Evolutionary conservation across 768 basidiomycete genomes (phyloP).

Genomic region (Agaricus blazei): DNA sequence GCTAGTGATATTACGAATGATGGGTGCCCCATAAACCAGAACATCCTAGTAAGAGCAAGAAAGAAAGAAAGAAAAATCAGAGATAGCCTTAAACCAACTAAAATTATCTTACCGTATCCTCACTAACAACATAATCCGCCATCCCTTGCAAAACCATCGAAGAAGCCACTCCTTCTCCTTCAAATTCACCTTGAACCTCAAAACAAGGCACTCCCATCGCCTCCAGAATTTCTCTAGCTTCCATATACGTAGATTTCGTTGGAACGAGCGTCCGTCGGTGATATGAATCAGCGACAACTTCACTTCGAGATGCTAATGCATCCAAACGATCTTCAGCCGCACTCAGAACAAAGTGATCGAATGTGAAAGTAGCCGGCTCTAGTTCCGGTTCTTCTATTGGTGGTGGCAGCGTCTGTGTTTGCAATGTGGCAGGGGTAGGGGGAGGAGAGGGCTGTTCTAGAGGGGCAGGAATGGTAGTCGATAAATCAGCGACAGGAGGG

Average conservation of each 20-base stretch:
- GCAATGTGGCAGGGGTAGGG: too few species aligned
- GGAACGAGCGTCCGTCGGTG: constrained; percentile 58
- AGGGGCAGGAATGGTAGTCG: too few species aligned
- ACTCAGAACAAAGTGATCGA: neutral
- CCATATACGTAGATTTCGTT: constrained; percentile 57
- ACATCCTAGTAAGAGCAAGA: constrained; percentile 54
- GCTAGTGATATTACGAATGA: constrained; percentile 72
- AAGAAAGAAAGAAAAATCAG: constrained; percentile 8
- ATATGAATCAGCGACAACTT: constrained; percentile 59
- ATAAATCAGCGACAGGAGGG: too few species aligned
- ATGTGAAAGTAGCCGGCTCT: neutral
- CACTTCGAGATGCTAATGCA: constrained; percentile 46
- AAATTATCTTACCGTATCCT: constrained; percentile 68
- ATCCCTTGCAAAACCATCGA: constrained; percentile 67
- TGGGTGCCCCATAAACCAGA: constrained; percentile 74
- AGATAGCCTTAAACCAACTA: constrained; percentile 1
- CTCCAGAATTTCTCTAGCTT: constrained; percentile 61
- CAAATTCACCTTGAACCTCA: constrained; percentile 60
- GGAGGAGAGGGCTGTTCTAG: too few species aligned
- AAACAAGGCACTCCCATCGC: constrained; percentile 85
- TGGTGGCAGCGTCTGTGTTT: too few species aligned
- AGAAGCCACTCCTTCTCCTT: constrained; percentile 85
- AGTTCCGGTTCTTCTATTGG: too few species aligned
- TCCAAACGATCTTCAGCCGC: constrained; percentile 14
- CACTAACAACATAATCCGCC: constrained; percentile 87